Percentiles rank a stretch among this genome's conserved stretches.
Evolutionary conservation across 1,284 basidiomycete species (phyloP).

Genomic region (Wallemia mellicola): DNA sequence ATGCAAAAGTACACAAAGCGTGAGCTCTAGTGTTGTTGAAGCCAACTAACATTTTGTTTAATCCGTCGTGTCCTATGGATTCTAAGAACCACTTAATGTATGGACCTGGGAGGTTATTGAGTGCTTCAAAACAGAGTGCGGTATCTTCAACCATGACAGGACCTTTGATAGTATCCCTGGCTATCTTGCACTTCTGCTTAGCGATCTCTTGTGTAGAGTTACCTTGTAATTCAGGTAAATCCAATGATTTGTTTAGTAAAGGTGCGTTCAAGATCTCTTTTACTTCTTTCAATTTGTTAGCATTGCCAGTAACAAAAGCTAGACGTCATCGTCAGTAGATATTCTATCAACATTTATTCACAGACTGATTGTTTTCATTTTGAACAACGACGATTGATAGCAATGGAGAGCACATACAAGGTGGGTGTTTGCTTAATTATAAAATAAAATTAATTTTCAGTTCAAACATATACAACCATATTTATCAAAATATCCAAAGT

Average conservation of each 20-base stretch:
- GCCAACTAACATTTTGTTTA: constrained; percentile 59
- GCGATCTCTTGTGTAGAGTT: background rate
- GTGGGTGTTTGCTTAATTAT: no score
- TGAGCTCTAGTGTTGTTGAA: constrained; percentile 53
- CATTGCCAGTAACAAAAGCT: constrained; percentile 87
- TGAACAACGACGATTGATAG: no score
- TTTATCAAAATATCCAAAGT: background rate
- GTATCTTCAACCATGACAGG: constrained; percentile 95
- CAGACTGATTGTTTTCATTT: background rate
- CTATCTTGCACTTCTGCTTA: background rate
- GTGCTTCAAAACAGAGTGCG: constrained; percentile 62
- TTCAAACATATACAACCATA: background rate
- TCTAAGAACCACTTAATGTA: constrained; percentile 85
- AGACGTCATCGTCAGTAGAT: no score
- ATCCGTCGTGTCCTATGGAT: constrained; percentile 47
- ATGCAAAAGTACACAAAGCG: constrained; percentile 87
- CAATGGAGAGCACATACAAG: no score
- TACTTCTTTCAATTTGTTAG: constrained; percentile 75
- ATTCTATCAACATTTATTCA: no score
- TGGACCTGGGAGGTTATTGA: constrained; percentile 72
- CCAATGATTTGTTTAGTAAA: background rate
- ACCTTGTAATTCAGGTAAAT: background rate
- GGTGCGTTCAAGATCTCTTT: constrained; percentile 7
- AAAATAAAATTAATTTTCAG: background rate
- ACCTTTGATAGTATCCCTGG: constrained; percentile 27